Evolutionary conservation across 768 basidiomycete genomes (phyloP), one percentile per base, ranked within the genome.

Genomic region (Wakefieldia striispora): DNA sequence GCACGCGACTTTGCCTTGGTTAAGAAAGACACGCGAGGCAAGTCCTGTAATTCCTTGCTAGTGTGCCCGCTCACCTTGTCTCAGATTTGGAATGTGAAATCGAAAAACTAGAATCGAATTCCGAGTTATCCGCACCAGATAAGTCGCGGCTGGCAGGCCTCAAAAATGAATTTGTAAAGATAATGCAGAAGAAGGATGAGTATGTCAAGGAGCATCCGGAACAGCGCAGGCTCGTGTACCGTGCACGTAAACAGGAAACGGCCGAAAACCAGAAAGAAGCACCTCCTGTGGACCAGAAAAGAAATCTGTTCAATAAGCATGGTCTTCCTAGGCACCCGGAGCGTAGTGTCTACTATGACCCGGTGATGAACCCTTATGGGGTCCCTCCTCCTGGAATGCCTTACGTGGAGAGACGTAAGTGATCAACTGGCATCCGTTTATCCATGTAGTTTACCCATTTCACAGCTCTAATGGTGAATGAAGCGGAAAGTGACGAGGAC

Each of bases 351-450:
- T 97, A 95, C 67, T 97, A 93, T 71, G 89, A 98, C 60, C 80
- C 89, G 24, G 80, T 93, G 36, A 85, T 95, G 81, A 98, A 98
- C 64, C 92, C 93, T 20, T 94, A 77, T 63, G 95, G 94, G 24
- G 89, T 93, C 16, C 84, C 95, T 17, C 95, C 95, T 36, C 95
- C 95, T 12, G 95, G 95, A 7, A 91, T 97, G 93, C 92, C 91
- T n/a, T 97, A 97, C 68, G 72, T 81, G 49, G 91, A 97, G 65
- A 71, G 86, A 71, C 80, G 94, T 95, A 59, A 70, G 88, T 74
- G 5, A 31, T n/a, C 29, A 20, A 43, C 50, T 33, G 13, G 35
- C 37, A 39, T 39, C 20, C 9, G 38, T 40, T 20, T 16, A 34
- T 45, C 47, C 20, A 17, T 8, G 19, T 23, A 9, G 20, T 53